Percentiles rank a stretch among this genome's conserved stretches.
Evolutionary conservation across 352 stramenopile genomes (phyloP).

Genomic region (Phytophthora boehmeriae): DNA sequence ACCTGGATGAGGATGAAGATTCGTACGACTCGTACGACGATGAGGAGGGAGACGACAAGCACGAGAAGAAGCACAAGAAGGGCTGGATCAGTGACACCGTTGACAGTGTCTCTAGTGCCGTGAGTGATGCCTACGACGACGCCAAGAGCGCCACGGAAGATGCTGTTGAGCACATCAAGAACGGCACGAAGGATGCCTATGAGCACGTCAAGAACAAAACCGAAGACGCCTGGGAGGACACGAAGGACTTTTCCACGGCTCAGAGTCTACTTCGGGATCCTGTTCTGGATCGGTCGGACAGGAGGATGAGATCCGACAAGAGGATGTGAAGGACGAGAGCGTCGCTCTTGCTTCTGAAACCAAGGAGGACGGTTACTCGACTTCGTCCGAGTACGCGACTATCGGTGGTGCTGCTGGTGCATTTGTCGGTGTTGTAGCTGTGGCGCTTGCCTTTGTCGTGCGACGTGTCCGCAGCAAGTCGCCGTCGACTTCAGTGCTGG

Average conservation of each 20-base stretch:
- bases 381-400: constrained; percentile 29
- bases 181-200: constrained; percentile 19
- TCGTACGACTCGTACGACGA: constrained; percentile 13
- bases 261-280: constrained; percentile 6
- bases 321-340: constrained; percentile 35
- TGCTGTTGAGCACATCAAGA: constrained; percentile 17
- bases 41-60: constrained; percentile 11
- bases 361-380: constrained; percentile 19
- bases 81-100: constrained; percentile 25
- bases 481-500: constrained; percentile 25
- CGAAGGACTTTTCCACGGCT: constrained; percentile 2
- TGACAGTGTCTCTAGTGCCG: constrained; percentile 34
- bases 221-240: constrained; percentile 18
- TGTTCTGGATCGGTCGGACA: constrained; percentile 9
- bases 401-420: constrained; percentile 28
- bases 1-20: constrained; percentile 21
- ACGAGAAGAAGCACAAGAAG: constrained; percentile 29
- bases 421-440: constrained; percentile 36
- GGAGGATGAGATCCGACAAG: no score
- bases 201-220: constrained; percentile 19
- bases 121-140: constrained; percentile 28
- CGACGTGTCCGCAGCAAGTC: constrained; percentile 30
- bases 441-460: constrained; percentile 35
- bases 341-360: constrained; percentile 30
- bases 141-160: constrained; percentile 19